These are phyloP conservation scores for Hypoxylon lenormandii DNA, from an alignment of 495 filamentous ascomycete genomes.

Conservation along the genomic window DNA sequence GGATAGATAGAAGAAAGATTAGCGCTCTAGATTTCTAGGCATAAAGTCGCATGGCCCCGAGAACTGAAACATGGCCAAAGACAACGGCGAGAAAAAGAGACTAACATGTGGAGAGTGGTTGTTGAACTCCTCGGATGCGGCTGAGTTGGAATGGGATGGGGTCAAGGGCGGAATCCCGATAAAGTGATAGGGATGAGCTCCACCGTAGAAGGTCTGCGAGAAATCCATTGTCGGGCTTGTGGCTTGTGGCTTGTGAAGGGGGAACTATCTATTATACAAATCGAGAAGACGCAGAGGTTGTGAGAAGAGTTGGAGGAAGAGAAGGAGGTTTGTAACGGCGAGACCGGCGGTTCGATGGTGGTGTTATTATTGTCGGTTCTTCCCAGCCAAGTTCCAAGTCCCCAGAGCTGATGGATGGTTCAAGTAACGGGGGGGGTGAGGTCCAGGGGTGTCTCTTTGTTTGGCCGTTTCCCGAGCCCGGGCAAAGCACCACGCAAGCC, in stretches of 20 bases:
- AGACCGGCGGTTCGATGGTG: slow-evolving; percentile 44
- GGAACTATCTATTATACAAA: slow-evolving; percentile 19
- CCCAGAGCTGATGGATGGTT: slow-evolving; percentile 45
- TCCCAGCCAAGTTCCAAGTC: slow-evolving; percentile 11
- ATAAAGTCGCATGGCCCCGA: slow-evolving; percentile 11
- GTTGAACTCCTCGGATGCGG: slow-evolving; percentile 66
- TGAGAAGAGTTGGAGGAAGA: slow-evolving; percentile 28
- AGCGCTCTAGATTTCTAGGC: slow-evolving; percentile 33
- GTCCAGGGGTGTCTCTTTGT: slow-evolving; percentile 33
- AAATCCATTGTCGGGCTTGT: slow-evolving; percentile 57
- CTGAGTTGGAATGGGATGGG: slow-evolving; percentile 65
- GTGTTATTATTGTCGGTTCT: slow-evolving; percentile 37
- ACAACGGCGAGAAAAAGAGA: slow-evolving; percentile 56
- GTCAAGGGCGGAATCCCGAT: slow-evolving; percentile 66
- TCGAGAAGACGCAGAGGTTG: slow-evolving; percentile 10
- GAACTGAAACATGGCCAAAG: slow-evolving; percentile 36
- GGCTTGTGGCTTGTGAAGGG: background rate
- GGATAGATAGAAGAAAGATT: slow-evolving; percentile 40
- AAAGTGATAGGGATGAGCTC: slow-evolving; percentile 67
- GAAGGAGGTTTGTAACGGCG: slow-evolving; percentile 36
- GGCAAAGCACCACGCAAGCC: slow-evolving; percentile 2
- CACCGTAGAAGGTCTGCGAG: slow-evolving; percentile 58
- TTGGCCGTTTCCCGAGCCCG: slow-evolving; percentile 40
- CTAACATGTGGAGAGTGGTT: slow-evolving; percentile 66
- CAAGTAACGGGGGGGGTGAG: slow-evolving; percentile 35